phyloP scores from a whole-genome alignment of 805 yeast species.

The Candida ipomoeae region DNA sequence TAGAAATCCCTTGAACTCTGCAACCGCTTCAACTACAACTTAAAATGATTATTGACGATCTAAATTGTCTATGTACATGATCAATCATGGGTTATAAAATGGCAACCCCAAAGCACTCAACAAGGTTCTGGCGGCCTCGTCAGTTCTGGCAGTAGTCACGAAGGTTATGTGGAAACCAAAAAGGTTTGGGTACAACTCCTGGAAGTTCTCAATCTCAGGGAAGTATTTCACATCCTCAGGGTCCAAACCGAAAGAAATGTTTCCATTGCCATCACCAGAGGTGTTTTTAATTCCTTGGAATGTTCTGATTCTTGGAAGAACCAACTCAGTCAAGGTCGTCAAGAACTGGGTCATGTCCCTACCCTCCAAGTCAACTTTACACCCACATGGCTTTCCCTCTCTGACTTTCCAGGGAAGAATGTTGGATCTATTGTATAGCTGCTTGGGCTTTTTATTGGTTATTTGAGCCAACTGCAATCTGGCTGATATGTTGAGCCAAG shows the following conservation, averaged over 20 bases:
- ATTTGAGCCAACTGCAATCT: constrained; percentile 82
- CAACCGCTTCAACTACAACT: neutral
- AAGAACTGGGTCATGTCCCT: constrained; percentile 82
- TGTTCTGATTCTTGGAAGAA: constrained; percentile 87
- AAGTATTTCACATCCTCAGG: constrained; percentile 74
- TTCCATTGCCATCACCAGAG: constrained; percentile 83
- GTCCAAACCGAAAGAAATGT: constrained; percentile 77
- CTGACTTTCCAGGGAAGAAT: constrained; percentile 84
- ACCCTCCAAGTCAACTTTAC: constrained; percentile 73
- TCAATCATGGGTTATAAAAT: constrained; percentile 36
- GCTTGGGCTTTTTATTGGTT: constrained; percentile 82
- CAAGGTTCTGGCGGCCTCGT: constrained; percentile 81
- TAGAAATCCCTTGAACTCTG: neutral
- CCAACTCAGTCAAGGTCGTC: constrained; percentile 83
- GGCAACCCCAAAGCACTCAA: constrained; percentile 82
- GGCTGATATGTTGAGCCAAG: constrained; percentile 72
- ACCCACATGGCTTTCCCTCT: constrained; percentile 88
- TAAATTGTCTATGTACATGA: constrained; percentile 9
- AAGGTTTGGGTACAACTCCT: constrained; percentile 82
- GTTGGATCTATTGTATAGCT: constrained; percentile 70
- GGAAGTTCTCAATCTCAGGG: constrained; percentile 91
- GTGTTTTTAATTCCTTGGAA: constrained; percentile 72
- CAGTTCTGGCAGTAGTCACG: constrained; percentile 86
- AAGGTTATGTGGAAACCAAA: constrained; percentile 83
- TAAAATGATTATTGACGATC: neutral